phyloP scores from a whole-genome alignment of 228 moss, liverwort and hornwort species.

The Sphagnum magellanicum region DNA sequence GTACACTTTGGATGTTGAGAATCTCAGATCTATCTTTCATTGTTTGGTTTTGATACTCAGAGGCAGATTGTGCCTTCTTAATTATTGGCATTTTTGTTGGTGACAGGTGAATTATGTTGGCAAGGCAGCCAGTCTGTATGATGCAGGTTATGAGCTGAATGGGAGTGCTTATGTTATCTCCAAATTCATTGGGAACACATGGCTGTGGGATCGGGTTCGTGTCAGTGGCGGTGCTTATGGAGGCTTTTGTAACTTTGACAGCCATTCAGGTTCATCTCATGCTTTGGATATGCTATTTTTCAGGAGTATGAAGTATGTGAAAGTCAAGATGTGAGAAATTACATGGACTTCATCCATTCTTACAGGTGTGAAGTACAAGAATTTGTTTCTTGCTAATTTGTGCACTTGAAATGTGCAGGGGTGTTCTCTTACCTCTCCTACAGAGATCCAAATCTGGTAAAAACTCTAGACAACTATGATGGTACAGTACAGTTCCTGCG shows the following conservation, averaged over 20 bases:
- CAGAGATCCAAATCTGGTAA: constrained; percentile 87
- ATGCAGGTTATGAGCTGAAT: constrained; percentile 78
- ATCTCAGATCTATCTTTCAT: not conserved
- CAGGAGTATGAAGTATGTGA: not conserved
- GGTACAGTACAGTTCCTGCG: constrained; percentile 86
- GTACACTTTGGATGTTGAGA: not conserved
- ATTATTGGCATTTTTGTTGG: constrained; percentile 1
- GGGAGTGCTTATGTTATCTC: constrained; percentile 92
- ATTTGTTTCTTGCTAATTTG: not conserved
- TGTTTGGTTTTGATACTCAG: not conserved
- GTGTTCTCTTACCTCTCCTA: constrained; percentile 89
- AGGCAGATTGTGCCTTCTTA: not conserved
- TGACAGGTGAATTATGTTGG: constrained; percentile 95
- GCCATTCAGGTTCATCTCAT: constrained; percentile 66
- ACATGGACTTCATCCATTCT: not conserved
- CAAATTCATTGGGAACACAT: constrained; percentile 91
- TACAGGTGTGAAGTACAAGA: not conserved
- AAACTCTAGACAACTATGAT: constrained; percentile 91
- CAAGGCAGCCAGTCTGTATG: constrained; percentile 88
- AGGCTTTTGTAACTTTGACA: constrained; percentile 97
- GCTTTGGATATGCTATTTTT: not conserved
- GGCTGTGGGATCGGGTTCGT: constrained; percentile 99
- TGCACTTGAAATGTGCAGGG: constrained; percentile 34
- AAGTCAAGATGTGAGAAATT: not conserved
- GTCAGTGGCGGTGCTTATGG: constrained; percentile 99